phyloP scores from a whole-genome alignment of 2,329 filamentous ascomycete genomes.

The Diaporthe destruens region DNA sequence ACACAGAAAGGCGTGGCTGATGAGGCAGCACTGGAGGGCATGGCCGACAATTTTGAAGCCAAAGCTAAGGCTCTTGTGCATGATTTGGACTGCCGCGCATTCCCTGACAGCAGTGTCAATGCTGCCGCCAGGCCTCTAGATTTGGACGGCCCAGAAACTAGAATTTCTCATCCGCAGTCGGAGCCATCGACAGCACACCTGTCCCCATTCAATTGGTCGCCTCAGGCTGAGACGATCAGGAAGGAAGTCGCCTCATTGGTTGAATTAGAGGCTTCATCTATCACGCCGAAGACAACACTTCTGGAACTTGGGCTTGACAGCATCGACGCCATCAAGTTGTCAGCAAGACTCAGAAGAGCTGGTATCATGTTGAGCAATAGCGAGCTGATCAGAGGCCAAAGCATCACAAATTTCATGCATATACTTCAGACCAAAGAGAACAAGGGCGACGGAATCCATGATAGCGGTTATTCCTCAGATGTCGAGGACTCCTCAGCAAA shows the following conservation, averaged over 20 bases:
- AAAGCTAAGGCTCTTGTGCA: conserved; percentile 47
- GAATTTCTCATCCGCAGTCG: background rate
- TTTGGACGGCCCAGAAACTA: background rate
- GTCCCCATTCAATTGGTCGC: conserved; percentile 69
- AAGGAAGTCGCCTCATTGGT: conserved; percentile 74
- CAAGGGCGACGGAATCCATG: conserved; percentile 12
- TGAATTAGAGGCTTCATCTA: conserved; percentile 60
- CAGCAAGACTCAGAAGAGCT: conserved; percentile 74
- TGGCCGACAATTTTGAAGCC: conserved; percentile 58
- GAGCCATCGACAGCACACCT: background rate
- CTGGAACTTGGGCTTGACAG: conserved; percentile 91
- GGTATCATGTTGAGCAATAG: conserved; percentile 77
- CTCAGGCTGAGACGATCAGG: conserved; percentile 65
- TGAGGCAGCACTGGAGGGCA: conserved; percentile 45
- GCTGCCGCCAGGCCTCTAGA: background rate
- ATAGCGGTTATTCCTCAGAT: conserved; percentile 37
- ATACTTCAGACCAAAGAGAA: conserved; percentile 42
- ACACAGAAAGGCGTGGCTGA: conserved; percentile 61
- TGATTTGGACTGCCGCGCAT: conserved; percentile 35
- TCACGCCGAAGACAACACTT: conserved; percentile 74
- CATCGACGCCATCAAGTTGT: conserved; percentile 89
- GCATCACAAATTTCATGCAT: conserved; percentile 71
- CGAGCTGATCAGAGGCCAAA: conserved; percentile 79
- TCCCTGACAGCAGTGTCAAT: conserved; percentile 14
- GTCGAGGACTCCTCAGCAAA: conserved; percentile 48